These are phyloP conservation scores for Pyricularia sp. DNA, from an alignment of 2,329 filamentous ascomycete genomes.

Conservation along the genomic window DNA sequence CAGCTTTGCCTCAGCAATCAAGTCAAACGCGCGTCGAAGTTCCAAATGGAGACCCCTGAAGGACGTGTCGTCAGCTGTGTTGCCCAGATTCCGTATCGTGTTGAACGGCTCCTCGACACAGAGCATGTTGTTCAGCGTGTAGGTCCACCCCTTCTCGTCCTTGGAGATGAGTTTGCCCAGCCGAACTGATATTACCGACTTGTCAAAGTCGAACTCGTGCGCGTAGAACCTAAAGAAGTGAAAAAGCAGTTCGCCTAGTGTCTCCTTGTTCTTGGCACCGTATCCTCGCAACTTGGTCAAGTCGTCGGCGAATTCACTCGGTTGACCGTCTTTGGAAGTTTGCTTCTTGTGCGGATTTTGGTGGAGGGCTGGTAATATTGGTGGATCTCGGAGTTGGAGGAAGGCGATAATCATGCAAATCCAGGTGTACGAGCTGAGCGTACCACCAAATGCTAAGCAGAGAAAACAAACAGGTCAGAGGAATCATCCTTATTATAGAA, in stretches of 20 bases:
- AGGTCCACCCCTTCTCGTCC: constrained; percentile 78
- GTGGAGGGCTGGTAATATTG: constrained; percentile 76
- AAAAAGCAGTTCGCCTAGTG: constrained; percentile 76
- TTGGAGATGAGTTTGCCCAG: constrained; percentile 68
- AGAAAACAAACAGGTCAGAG: constrained; percentile 3
- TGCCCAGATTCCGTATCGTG: constrained; percentile 74
- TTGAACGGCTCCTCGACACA: constrained; percentile 98
- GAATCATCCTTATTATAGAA: neutral
- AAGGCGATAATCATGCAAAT: constrained; percentile 98
- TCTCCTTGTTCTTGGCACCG: constrained; percentile 68
- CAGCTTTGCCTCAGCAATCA: constrained; percentile 66
- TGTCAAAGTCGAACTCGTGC: constrained; percentile 84
- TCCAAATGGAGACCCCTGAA: constrained; percentile 86
- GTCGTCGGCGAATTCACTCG: constrained; percentile 78
- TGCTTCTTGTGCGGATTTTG: constrained; percentile 52
- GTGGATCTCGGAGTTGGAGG: constrained; percentile 72
- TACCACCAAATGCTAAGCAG: constrained; percentile 68
- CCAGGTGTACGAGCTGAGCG: constrained; percentile 96
- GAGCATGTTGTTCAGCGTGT: constrained; percentile 65
- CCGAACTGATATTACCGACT: constrained; percentile 71
- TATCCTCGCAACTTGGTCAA: constrained; percentile 60
- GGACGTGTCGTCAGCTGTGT: constrained; percentile 90
- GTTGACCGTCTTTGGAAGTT: constrained; percentile 47
- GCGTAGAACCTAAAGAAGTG: constrained; percentile 93
- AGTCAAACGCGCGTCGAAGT: constrained; percentile 73